Base-by-base conservation (phyloP, 2,329 filamentous ascomycete genomes). In the Chaetomiaceae sp. region DNA sequence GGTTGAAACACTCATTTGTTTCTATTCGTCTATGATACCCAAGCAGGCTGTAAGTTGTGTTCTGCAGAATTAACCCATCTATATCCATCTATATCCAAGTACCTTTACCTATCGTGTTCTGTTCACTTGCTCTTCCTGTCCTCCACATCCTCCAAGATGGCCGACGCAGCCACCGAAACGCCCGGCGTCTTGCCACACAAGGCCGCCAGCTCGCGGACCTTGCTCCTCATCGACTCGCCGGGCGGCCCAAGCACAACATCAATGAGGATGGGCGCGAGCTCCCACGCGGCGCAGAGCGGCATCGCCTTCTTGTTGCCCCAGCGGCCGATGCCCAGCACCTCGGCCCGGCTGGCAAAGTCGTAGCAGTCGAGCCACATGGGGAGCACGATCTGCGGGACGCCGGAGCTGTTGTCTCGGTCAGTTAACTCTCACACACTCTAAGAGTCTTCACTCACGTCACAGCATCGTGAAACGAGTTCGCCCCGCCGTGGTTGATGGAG, bases 291-390 rank as follows among this genome's bases (percentile, higher is more conserved):
- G 46, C 60, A 62, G n/a, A 40, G 29, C 11, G 63, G 62, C 42
- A 51, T 58, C 6, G 54, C 46, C 6, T 39, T 29, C 48, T 58
- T 58, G 53, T 59, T 65, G 15, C 44, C 63, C 62, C 62, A 66
- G 4, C 63, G 59, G 3, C 75, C 75, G 20, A 78, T 67, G 0
- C 72, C 72, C 0, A 77, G 65, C 55, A 68, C 63, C 61, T 77
- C 75, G 8, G 69, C 72, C 0, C 75, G 67, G 44, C 68, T 66
- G 4, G 72, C 75, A 51, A 71, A 77, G 45, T 78, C 75, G 55
- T 75, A 77, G 23, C 68, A 72, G 56, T 77, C 75, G 1, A 70
- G 64, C 75, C 75, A 78, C 3, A 66, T 57, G 0, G 75, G 73
- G 0, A 78, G 63, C 3, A 76, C 56, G 4, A 77, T 64, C 34